Conservation (phyloP, 108 stramenopile genomes). For the Fistulifera solaris region DNA sequence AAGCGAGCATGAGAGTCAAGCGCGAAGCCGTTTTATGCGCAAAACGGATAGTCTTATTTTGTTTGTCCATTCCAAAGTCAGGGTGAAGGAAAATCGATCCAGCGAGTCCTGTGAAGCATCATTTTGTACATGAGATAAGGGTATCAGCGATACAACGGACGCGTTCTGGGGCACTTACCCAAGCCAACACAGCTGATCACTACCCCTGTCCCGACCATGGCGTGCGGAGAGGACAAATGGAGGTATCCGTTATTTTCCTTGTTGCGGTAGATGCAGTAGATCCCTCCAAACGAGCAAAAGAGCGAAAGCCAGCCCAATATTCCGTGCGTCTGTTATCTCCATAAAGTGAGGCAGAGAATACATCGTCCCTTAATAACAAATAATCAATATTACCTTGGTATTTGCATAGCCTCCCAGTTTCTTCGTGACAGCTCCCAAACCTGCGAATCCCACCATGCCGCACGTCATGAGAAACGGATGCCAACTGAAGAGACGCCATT, state of each 20-base stretch:
- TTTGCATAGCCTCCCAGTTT: conserved; percentile 77
- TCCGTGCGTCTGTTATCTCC: conserved; percentile 45
- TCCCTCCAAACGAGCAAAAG: conserved; percentile 31
- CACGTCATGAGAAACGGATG: conserved; percentile 74
- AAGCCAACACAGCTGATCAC: conserved; percentile 27
- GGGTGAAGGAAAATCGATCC: conserved; percentile 74
- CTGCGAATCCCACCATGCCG: conserved; percentile 68
- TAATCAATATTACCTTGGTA: conserved; percentile 37
- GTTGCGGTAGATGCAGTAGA: conserved; percentile 67
- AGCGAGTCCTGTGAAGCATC: conserved; percentile 18
- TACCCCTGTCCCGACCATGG: conserved; percentile 38
- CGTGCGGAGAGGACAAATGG: conserved; percentile 55
- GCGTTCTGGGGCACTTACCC: conserved; percentile 11
- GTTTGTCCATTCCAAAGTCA: conserved; percentile 75
- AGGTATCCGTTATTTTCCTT: conserved; percentile 50
- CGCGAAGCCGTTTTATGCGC: conserved; percentile 54
- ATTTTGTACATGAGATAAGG: no score
- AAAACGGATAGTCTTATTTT: conserved; percentile 51
- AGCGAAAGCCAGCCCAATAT: conserved; percentile 47
- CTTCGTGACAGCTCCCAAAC: conserved; percentile 56
- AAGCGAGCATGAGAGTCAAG: conserved; percentile 33
- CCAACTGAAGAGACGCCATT: conserved; percentile 65
- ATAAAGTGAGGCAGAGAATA: neutral
- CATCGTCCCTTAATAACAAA: neutral
- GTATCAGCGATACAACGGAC: no score